Conservation (phyloP, 495 filamentous ascomycete species). For the Penicillium canescens region DNA sequence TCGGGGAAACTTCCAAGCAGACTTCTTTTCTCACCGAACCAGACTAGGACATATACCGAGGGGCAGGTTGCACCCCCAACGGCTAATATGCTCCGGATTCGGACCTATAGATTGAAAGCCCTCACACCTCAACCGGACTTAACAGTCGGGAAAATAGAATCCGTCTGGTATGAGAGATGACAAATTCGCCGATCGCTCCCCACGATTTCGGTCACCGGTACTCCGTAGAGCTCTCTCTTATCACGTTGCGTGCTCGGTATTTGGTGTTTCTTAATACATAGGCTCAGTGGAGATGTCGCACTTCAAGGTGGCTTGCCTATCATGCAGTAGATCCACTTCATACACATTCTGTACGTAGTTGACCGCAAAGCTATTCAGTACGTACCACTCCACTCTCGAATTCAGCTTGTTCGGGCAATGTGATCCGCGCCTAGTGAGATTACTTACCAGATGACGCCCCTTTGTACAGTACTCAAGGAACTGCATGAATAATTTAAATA, state of each 20-base stretch:
- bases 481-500: not conserved
- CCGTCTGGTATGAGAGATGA: constrained; percentile 42
- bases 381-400: not conserved
- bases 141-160: constrained; percentile 44
- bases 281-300: constrained; percentile 6
- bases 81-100: constrained; percentile 28
- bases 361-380: constrained; percentile 7
- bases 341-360: constrained; percentile 4
- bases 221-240: constrained; percentile 10
- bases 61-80: not conserved
- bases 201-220: constrained; percentile 39
- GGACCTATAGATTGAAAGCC: constrained; percentile 13
- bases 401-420: constrained; percentile 5
- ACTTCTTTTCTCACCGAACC: constrained; percentile 2
- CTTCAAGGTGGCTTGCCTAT: not conserved
- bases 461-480: not conserved
- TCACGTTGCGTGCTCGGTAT: constrained; percentile 9
- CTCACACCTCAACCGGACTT: constrained; percentile 10
- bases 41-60: not conserved
- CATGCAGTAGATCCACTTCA: not conserved
- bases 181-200: constrained; percentile 45
- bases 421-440: constrained; percentile 1
- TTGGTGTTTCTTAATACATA: not conserved
- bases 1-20: constrained; percentile 6
- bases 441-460: constrained; percentile 7